Percentiles rank a stretch among this genome's conserved stretches.
Evolutionary conservation across 2,329 filamentous ascomycete genomes (phyloP).

Genomic region (Apiospora aurea): DNA sequence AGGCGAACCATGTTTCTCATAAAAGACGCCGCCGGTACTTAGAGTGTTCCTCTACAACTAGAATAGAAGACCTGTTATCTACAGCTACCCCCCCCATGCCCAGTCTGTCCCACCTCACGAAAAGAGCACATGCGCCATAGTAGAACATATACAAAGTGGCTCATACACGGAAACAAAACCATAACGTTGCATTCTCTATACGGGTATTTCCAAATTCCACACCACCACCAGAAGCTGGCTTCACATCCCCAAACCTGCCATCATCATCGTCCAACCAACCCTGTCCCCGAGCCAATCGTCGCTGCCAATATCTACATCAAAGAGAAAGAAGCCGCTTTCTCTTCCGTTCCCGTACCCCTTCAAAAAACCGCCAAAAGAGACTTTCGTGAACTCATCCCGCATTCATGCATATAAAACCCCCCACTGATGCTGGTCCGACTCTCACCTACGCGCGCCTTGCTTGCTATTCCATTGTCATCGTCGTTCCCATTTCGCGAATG

Average conservation of each 20-base stretch:
- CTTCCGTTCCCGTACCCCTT: not conserved
- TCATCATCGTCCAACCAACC: too few relatives aligned
- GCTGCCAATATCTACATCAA: not conserved
- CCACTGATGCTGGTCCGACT: not conserved
- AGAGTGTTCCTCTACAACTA: not conserved
- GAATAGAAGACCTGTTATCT: not conserved
- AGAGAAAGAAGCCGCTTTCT: not conserved
- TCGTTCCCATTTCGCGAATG: not conserved
- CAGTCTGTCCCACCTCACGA: too few relatives aligned
- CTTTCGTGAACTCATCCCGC: conserved; percentile 18
- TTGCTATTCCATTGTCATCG: not conserved
- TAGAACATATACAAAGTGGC: not conserved
- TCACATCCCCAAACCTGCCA: not conserved
- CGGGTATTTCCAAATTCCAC: conserved; percentile 33
- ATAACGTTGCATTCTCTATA: conserved; percentile 27
- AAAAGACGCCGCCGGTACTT: not conserved
- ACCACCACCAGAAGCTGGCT: not conserved
- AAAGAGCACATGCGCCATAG: too few relatives aligned
- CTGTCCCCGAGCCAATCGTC: not conserved
- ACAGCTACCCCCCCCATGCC: not conserved
- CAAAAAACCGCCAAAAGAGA: not conserved
- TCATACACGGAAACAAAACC: not conserved
- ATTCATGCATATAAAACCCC: not conserved
- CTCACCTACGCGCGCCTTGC: not conserved
- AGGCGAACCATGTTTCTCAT: not conserved